Percentiles rank a stretch among this genome's conserved stretches.
Conservation (phyloP, 2,329 filamentous ascomycete genomes). For the Curvularia sp. region DNA sequence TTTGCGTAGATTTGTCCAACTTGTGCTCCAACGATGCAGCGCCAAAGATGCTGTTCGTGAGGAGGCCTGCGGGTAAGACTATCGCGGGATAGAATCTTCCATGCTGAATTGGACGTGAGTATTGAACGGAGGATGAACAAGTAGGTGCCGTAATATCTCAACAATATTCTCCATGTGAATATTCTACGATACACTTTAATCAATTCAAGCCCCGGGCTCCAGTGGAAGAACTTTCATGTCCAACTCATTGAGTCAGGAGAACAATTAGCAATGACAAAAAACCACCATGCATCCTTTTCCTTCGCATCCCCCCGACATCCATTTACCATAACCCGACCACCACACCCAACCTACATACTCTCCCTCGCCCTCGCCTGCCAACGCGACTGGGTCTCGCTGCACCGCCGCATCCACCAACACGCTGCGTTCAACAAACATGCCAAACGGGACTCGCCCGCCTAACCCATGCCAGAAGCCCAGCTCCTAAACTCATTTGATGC, state of each 20-base stretch:
- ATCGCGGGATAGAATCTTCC: neutral
- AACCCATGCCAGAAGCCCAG: constrained; percentile 47
- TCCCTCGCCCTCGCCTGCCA: constrained; percentile 1
- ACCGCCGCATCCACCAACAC: constrained; percentile 24
- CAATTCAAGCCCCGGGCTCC: neutral
- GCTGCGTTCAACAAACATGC: neutral
- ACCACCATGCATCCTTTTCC: too few relatives aligned
- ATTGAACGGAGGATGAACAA: neutral
- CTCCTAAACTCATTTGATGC: constrained; percentile 52
- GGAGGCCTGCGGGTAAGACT: neutral
- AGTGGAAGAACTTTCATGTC: neutral
- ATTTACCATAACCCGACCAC: neutral
- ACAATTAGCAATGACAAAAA: too few relatives aligned
- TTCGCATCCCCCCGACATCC: neutral
- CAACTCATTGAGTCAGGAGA: too few relatives aligned
- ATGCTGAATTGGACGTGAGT: neutral
- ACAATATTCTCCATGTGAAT: neutral
- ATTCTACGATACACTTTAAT: neutral
- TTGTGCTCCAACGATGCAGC: neutral
- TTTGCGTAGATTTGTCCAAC: neutral
- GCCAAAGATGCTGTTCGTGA: constrained; percentile 3
- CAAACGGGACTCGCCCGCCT: constrained; percentile 29
- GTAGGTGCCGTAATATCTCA: neutral
- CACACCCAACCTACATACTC: neutral
- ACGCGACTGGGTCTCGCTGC: constrained; percentile 6